phyloP scores from a whole-genome alignment of 2,329 filamentous ascomycete genomes.

The Lasiodiplodia gonubiensis region DNA sequence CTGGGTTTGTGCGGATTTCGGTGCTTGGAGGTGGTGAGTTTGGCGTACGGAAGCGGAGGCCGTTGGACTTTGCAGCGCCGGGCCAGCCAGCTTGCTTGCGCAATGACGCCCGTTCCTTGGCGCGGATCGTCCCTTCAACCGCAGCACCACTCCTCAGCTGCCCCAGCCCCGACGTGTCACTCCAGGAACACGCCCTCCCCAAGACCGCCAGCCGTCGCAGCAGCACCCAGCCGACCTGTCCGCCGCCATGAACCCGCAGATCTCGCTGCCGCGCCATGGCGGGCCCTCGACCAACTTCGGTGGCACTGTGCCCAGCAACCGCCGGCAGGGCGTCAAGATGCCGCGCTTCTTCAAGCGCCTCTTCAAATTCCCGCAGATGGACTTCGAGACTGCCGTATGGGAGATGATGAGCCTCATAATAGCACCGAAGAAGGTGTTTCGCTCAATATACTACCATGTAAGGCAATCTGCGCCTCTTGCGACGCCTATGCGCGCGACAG shows the following conservation, averaged over 20 bases:
- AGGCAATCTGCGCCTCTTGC: slow-evolving; percentile 16
- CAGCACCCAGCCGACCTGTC: neutral
- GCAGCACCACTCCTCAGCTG: slow-evolving; percentile 4
- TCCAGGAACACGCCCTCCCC: slow-evolving; percentile 8
- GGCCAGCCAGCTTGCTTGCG: slow-evolving; percentile 1
- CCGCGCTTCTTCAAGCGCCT: slow-evolving; percentile 71
- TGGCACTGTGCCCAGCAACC: slow-evolving; percentile 54
- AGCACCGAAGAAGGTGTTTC: slow-evolving; percentile 73
- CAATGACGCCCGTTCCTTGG: slow-evolving; percentile 25
- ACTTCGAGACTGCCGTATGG: slow-evolving; percentile 76
- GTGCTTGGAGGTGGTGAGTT: slow-evolving; percentile 8
- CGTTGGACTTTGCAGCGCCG: slow-evolving; percentile 24
- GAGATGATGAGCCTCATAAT: slow-evolving; percentile 73
- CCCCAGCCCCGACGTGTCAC: slow-evolving; percentile 25
- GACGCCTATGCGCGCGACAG: slow-evolving; percentile 15
- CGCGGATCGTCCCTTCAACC: slow-evolving; percentile 16
- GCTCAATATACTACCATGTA: slow-evolving; percentile 74
- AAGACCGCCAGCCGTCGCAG: neutral
- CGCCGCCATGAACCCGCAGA: slow-evolving; percentile 62
- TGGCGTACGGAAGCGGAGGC: slow-evolving; percentile 23
- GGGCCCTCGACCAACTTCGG: slow-evolving; percentile 58
- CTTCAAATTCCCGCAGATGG: slow-evolving; percentile 76
- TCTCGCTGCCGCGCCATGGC: slow-evolving; percentile 63
- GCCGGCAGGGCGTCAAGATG: slow-evolving; percentile 62
- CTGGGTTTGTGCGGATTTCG: neutral